Base-by-base conservation (phyloP, 2,329 filamentous ascomycete species). In the Ophiosphaerella herpotricha region DNA sequence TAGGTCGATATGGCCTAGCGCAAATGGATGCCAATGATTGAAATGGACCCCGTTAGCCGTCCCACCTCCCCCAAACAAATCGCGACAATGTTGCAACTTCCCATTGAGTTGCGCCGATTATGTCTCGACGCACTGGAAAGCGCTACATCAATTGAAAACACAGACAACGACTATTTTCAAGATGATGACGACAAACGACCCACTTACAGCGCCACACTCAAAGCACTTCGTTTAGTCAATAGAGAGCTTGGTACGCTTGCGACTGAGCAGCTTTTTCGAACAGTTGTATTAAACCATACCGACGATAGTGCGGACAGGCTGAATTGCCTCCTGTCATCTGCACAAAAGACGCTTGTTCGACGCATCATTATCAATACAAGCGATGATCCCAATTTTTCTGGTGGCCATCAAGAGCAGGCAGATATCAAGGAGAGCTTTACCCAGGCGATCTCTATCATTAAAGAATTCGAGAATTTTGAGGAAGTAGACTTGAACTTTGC, bases 401-500 rank as follows among this genome's bases (percentile, higher is more conserved):
- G 26, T 13, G 31, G 16, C 2, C 12, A 21, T 9, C 34, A 31
- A n/a, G 32, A 41, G 2, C 39, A 47, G 39, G 35, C 36, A 5
- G 37, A 46, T 4, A 12, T 52, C 21, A 7, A 13, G 8, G 48
- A 55, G 9, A 24, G 23, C n/a, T 50, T 57, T 29, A 21, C 11
- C n/a, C 23, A 40, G 21, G 43, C 43, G 5, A 38, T 56, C 14
- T 12, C 31, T 7, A 18, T 24, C 7, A 14, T 55, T 3, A 32
- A 29, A 6, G 12, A 34, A 3, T 43, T 54, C 13, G 7, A 35
- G 16, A 52, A 52, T 36, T 16, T 55, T 1, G 16, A 45, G 31
- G 48, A 50, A 33, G 43, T 50, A n/a, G 48, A 52, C 29, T n/a
- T 57, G n/a, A 57, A 43, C 16, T 57, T 57, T 38, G 36, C 44